Percentiles rank a stretch among this genome's conserved stretches.
Conservation (phyloP, 345 rosid genomes). For the Boechera divaricarpa region DNA sequence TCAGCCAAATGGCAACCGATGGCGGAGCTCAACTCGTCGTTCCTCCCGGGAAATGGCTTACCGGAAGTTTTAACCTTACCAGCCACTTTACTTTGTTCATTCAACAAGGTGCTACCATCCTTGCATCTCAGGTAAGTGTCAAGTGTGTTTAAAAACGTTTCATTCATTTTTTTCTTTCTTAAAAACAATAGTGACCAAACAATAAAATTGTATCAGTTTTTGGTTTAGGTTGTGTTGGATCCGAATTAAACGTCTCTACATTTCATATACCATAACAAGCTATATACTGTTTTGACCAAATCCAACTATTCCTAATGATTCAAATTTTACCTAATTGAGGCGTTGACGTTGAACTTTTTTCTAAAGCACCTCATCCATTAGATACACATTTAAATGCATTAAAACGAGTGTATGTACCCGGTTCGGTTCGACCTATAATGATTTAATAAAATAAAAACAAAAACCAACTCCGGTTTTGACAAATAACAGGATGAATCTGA, state of each 20-base stretch:
- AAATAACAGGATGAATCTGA: constrained; percentile 73
- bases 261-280: neutral
- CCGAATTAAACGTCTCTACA: neutral
- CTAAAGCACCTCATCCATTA: neutral
- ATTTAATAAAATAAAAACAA: neutral
- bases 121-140: constrained; percentile 75
- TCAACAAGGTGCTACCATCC: constrained; percentile 63
- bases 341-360: neutral
- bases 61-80: constrained; percentile 86
- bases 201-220: neutral
- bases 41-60: constrained; percentile 84
- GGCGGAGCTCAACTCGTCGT: constrained; percentile 83
- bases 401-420: neutral
- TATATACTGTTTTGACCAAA: constrained; percentile 5
- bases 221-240: constrained; percentile 9
- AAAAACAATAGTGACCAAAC: neutral
- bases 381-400: neutral
- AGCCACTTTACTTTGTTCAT: constrained; percentile 85
- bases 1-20: constrained; percentile 52
- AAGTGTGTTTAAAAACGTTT: neutral
- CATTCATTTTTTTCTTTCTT: neutral
- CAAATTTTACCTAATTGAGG: neutral
- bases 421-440: constrained; percentile 14
- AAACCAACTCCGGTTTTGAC: neutral
- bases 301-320: neutral